Base-by-base conservation (phyloP, 2,329 filamentous ascomycete species). In the Bretziella fagacearum region DNA sequence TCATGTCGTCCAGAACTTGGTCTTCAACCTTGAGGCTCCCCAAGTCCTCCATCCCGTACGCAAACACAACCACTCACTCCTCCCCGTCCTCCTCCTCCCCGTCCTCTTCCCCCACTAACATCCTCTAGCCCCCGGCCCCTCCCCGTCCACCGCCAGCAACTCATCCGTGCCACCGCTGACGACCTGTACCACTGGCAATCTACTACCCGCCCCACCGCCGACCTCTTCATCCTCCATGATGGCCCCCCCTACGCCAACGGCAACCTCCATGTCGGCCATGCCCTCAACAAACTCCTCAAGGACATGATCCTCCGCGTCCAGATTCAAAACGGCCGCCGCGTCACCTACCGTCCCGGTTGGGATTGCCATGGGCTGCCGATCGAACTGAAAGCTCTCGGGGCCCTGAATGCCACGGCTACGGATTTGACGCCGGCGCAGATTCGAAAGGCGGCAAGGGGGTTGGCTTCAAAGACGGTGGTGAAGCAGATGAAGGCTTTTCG, bases 361-460 rank as follows among this genome's bases (percentile, higher is more conserved):
- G 93, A 98, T 60, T 98, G 91, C 54, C 91, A 98, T 66, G 91
- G 91, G 0, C 71, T 98, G 42, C 91, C 91, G 1, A 98, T 98
- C 58, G 91, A 98, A 68, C 72, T 96, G 56, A 98, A 96, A 64
- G 91, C 87, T 20, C 71, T 98, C 13, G 81, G 82, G 55, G 63
- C 65, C 4, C 6, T 54, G 58, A 11, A 20, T n/a, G 40, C 44
- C 17, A 29, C 25, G 5, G 30, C 62, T 54, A 60, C 60, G 52
- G 67, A 65, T 52, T 58, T 55, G 41, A 67, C 69, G 57, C 66
- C 62, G 20, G 63, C 74, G 0, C 70, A 74, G 52, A 73, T 86
- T 51, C 73, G 84, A 18, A 62, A 69, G 47, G 69, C 71, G 1
- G 84, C 84, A 6, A 68, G 76, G 46, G 63, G 70, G 18, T 65